Evolutionary conservation across 2,329 filamentous ascomycete genomes (phyloP).

Genomic region (Chaetothyriales sp.): DNA sequence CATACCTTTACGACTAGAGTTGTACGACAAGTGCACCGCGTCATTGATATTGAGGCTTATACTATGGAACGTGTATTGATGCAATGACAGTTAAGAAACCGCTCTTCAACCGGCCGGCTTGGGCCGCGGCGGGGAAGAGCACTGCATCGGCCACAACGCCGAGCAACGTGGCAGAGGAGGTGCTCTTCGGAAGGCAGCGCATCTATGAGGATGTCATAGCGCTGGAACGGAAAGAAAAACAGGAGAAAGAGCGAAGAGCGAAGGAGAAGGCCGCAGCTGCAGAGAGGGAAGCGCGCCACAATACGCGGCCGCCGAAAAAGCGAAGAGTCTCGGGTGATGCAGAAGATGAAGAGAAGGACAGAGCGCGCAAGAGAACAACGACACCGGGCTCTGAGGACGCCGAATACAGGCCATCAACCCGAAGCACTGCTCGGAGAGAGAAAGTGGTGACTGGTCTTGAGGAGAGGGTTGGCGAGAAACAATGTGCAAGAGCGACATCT

Average conservation of each 20-base stretch:
- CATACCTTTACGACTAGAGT: neutral
- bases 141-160: constrained; percentile 8
- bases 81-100: constrained; percentile 26
- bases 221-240: constrained; percentile 26
- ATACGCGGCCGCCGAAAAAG: constrained; percentile 22
- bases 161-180: constrained; percentile 16
- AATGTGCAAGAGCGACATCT: neutral
- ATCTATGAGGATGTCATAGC: constrained; percentile 34
- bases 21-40: neutral
- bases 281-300: constrained; percentile 3
- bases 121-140: constrained; percentile 23
- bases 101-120: constrained; percentile 43
- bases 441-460: constrained; percentile 2
- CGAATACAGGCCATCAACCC: neutral
- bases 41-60: neutral
- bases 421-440: constrained; percentile 1
- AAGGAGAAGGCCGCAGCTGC: constrained; percentile 15
- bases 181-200: constrained; percentile 38
- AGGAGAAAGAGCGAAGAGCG: constrained; percentile 21
- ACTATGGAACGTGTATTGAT: neutral
- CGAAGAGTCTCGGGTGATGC: constrained; percentile 19
- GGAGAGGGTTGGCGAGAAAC: neutral
- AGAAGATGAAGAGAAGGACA: constrained; percentile 22
- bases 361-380: neutral
- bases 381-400: neutral